These are phyloP conservation scores for Ophiocordyceps australis DNA, from an alignment of 2,329 filamentous ascomycete genomes.

Conservation along the genomic window DNA sequence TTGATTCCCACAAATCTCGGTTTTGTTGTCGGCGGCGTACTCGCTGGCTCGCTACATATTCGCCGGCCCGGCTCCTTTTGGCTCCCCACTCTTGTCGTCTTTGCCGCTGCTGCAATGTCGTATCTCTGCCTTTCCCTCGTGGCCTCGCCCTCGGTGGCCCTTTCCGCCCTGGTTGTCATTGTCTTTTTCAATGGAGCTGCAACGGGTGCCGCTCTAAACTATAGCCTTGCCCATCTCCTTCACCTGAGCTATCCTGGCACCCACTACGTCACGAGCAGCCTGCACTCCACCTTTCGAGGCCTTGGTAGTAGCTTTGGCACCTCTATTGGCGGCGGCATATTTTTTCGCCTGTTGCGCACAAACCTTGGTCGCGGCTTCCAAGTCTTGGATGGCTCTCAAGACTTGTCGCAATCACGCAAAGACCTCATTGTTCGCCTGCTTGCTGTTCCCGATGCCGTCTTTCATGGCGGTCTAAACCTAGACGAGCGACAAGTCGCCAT, in stretches of 20 bases:
- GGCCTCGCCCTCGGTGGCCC: conserved; percentile 13
- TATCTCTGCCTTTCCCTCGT: neutral
- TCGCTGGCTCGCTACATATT: conserved; percentile 62
- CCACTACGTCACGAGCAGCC: conserved; percentile 58
- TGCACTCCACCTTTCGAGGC: conserved; percentile 64
- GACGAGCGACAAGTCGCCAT: conserved; percentile 27
- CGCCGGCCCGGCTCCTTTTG: conserved; percentile 58
- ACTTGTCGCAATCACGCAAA: conserved; percentile 13
- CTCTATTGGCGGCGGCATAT: conserved; percentile 61
- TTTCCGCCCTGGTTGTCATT: conserved; percentile 41
- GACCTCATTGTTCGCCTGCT: conserved; percentile 41
- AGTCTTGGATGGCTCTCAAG: conserved; percentile 18
- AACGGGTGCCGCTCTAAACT: conserved; percentile 43
- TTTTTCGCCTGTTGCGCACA: conserved; percentile 39
- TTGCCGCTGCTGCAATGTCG: neutral
- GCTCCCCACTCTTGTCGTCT: conserved; percentile 31
- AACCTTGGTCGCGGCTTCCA: conserved; percentile 20
- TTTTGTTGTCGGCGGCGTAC: conserved; percentile 55
- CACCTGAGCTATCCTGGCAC: conserved; percentile 48
- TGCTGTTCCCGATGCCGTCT: conserved; percentile 31
- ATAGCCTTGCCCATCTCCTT: conserved; percentile 63
- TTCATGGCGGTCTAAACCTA: conserved; percentile 18
- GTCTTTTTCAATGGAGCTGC: conserved; percentile 27
- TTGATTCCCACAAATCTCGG: conserved; percentile 69
- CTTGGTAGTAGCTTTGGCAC: conserved; percentile 71